Conservation (phyloP, 2,329 filamentous ascomycete species). For the Stagonosporopsis tanaceti region DNA sequence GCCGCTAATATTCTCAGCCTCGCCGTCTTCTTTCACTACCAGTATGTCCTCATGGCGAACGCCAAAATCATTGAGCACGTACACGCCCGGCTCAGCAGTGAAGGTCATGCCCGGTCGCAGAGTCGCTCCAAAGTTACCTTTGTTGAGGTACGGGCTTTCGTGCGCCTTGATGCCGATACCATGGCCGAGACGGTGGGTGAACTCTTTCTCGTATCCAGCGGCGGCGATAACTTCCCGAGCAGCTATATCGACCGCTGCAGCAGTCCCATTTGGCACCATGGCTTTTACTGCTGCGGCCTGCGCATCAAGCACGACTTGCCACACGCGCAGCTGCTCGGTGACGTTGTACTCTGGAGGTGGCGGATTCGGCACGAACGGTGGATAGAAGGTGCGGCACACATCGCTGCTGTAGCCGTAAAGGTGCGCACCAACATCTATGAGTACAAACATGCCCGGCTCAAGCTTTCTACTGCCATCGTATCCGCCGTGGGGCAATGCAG, state of each 20-base stretch:
- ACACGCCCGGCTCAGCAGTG: constrained; percentile 70
- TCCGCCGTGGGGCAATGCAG: constrained; percentile 63
- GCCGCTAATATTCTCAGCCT: constrained; percentile 65
- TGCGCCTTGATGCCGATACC: constrained; percentile 73
- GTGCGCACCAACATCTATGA: constrained; percentile 71
- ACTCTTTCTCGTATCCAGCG: constrained; percentile 66
- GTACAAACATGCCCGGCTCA: constrained; percentile 63
- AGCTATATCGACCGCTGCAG: constrained; percentile 68
- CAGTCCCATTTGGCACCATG: constrained; percentile 61
- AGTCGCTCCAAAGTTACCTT: constrained; percentile 61
- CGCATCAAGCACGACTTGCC: constrained; percentile 68
- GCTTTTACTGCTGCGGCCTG: constrained; percentile 64
- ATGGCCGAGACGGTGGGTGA: constrained; percentile 70
- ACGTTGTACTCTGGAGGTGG: constrained; percentile 24
- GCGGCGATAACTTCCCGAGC: constrained; percentile 65
- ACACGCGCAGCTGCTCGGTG: constrained; percentile 64
- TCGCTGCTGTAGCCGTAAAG: constrained; percentile 70
- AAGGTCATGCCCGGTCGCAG: constrained; percentile 68
- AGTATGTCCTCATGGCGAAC: constrained; percentile 70
- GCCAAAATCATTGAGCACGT: constrained; percentile 66
- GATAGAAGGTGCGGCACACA: constrained; percentile 68
- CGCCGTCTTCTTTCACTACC: constrained; percentile 62
- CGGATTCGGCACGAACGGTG: constrained; percentile 44
- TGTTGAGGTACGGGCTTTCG: constrained; percentile 70
- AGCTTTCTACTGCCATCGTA: constrained; percentile 61